These are phyloP conservation scores for Porcisia deanei DNA, from an alignment of 208 protist species.

Conservation along the genomic window DNA sequence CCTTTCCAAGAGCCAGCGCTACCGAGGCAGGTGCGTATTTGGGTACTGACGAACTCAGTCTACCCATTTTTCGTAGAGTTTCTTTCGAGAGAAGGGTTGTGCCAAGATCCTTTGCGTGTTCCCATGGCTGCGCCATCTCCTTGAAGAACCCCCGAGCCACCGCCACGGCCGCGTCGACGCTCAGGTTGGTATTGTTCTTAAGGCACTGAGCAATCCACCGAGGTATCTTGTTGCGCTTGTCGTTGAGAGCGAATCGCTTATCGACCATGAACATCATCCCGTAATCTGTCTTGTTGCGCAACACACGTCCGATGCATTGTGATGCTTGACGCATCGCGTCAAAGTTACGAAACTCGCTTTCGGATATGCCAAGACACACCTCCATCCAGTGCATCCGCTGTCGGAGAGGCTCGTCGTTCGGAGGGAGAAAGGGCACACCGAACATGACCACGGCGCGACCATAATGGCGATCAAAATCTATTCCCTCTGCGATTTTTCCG, in stretches of 20 bases:
- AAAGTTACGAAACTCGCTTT: constrained; percentile 98
- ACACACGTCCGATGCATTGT: constrained; percentile 99
- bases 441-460: constrained; percentile 97
- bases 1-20: not conserved
- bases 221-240: constrained; percentile 95
- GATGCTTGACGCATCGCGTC: constrained; percentile 98
- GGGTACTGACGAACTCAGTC: constrained; percentile 33
- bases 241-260: constrained; percentile 94
- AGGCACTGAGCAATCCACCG: constrained; percentile 91
- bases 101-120: constrained; percentile 83
- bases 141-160: constrained; percentile 92
- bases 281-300: constrained; percentile 99
- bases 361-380: constrained; percentile 95
- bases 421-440: constrained; percentile 96
- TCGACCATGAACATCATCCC: constrained; percentile 99
- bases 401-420: constrained; percentile 89
- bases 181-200: constrained; percentile 92
- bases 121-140: constrained; percentile 96
- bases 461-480: constrained; percentile 99
- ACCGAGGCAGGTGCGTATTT: constrained; percentile 8
- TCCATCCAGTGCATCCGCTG: constrained; percentile 98
- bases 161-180: constrained; percentile 87
- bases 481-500: constrained; percentile 98
- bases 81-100: constrained; percentile 76
- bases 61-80: constrained; percentile 45